Base-by-base conservation (phyloP, 805 yeast species). In the Barnettozyma sp. region DNA sequence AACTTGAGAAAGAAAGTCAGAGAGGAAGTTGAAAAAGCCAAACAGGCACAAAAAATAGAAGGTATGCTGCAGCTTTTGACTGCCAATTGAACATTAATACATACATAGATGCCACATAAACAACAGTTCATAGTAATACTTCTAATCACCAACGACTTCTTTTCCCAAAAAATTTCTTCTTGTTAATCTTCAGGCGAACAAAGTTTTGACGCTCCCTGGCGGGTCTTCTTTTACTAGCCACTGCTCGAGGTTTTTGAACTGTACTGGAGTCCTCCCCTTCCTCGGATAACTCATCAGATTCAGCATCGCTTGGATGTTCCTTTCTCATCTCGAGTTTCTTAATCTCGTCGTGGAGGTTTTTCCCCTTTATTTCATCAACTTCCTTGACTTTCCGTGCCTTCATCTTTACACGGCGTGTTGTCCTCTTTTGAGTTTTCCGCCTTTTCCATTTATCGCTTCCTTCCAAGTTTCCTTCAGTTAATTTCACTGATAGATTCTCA, bases 41-140 rank as follows among this genome's bases (percentile, higher is more conserved):
- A 76, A 54, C 96, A 88, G 55, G 94, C 97, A 6, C 82, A 81
- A 56, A 80, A 77, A 55, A 76, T 92, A 29, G 86, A 82, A 50
- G 98, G 98, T 36, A 92, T 92, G 97, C 65, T 92, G 49, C 94
- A 86, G 59, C 60, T 92, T 48, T 67, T 90, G 50, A 79, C 87
- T 34, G 71, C 62, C 42, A 71, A 61, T 35, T 46, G 36, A 30
- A 13, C n/a, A n/a, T n/a, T n/a, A n/a, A n/a, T n/a, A n/a, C n/a
- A n/a, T n/a, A n/a, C n/a, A n/a, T n/a, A n/a, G n/a, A n/a, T n/a
- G n/a, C n/a, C n/a, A n/a, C n/a, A n/a, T n/a, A n/a, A n/a, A n/a
- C n/a, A n/a, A n/a, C n/a, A n/a, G n/a, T n/a, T n/a, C n/a, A n/a
- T n/a, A n/a, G n/a, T n/a, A n/a, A n/a, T n/a, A n/a, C n/a, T n/a